Evolutionary conservation across 2,329 filamentous ascomycete genomes (phyloP), one percentile per base, ranked within the genome.

Genomic region (Penicillium paneum): DNA sequence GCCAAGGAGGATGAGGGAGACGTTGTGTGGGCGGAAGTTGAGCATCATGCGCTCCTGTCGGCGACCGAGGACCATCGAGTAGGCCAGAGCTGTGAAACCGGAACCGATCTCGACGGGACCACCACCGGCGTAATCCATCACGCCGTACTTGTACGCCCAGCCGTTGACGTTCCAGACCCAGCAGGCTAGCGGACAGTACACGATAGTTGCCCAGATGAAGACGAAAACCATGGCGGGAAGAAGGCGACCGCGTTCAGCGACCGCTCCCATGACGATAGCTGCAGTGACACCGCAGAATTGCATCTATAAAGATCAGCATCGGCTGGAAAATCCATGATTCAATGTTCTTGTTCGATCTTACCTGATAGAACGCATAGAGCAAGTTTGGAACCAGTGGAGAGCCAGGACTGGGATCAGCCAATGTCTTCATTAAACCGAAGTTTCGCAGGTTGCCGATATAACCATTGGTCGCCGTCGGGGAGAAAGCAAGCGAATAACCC

Each of bases 1-100:
- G 60, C 94, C 94, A 65, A 97, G 87, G 0, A 94, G 92, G 76
- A 99, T 96, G 69, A 97, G 84, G 6, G 92, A 96, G 63, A 97
- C 94, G 79, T 99, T 99, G 82, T 99, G 94, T 17, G 94, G 94
- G 64, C 94, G 90, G 84, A 97, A 97, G 83, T 97, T 97, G 77
- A 97, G 85, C 90, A 97, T 97, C 91, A 97, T 97, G 80, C 91
- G 94, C 80, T 97, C 93, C 79, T 97, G 94, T 64, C 94, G 91
- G 69, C 91, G 90, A 64, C 94, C 94, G 57, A 99, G 89, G 35
- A 97, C 87, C 90, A 90, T 88, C 2, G 92, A 96, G 79, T 97
- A 99, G 62, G 94, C 94, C 43, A 97, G 81, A 29, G 93, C 94
- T 40, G 91, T 94, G 76, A 96, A 81, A 71, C 94, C 94, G 54